phyloP scores from a whole-genome alignment of 192 early-diverging fungal species.

The Mortierella alpina region DNA sequence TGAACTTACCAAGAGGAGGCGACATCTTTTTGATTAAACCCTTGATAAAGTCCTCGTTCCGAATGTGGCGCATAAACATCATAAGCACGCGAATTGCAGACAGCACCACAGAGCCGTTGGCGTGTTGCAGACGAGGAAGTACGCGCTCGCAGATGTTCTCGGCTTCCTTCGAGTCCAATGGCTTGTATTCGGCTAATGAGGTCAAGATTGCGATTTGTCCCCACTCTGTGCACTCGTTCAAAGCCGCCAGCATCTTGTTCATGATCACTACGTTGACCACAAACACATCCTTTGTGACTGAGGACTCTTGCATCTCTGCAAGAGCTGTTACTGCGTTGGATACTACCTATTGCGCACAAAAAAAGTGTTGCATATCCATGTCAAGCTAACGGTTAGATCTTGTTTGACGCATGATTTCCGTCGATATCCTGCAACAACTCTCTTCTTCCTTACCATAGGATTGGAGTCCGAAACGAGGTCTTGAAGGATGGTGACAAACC shows the following conservation, averaged over 20 bases:
- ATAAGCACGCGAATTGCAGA: conserved; percentile 87
- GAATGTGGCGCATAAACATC: conserved; percentile 77
- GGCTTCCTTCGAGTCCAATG: conserved; percentile 83
- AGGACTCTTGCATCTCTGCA: conserved; percentile 87
- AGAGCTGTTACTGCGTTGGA: conserved; percentile 96
- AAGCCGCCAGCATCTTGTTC: conserved; percentile 87
- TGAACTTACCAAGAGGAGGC: conserved; percentile 84
- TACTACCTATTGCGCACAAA: conserved; percentile 47
- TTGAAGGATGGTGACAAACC: conserved; percentile 86
- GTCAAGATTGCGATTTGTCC: conserved; percentile 96
- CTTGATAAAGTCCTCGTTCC: conserved; percentile 76
- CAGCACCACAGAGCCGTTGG: conserved; percentile 95
- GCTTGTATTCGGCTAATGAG: conserved; percentile 83
- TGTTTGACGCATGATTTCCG: too few relatives aligned
- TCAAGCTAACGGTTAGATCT: too few relatives aligned
- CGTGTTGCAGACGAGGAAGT: conserved; percentile 93
- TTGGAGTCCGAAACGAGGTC: conserved; percentile 94
- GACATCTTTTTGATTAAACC: conserved; percentile 90
- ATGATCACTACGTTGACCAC: conserved; percentile 77
- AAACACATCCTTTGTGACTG: conserved; percentile 78
- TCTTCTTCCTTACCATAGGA: conserved; percentile 78
- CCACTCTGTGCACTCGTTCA: conserved; percentile 99
- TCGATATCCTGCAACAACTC: too few relatives aligned
- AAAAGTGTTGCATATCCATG: too few relatives aligned
- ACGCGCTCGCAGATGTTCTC: conserved; percentile 91